Evolutionary conservation across 441 rosid genomes (phyloP), one percentile per base, ranked within the genome.

Genomic region (Euphorbia schlechtendalii): DNA sequence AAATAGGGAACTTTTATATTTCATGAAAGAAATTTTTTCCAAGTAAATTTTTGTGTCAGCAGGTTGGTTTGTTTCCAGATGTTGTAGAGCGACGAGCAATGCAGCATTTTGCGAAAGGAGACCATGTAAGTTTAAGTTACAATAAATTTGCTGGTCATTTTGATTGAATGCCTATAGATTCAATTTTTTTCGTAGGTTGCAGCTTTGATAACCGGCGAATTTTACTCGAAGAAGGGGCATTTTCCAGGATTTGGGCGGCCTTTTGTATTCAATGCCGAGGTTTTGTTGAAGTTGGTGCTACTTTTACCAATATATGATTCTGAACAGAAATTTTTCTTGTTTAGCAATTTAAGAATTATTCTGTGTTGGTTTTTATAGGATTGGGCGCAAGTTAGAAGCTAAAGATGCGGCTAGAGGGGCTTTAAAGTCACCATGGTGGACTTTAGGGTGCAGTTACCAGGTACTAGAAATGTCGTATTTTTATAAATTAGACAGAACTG

Each of bases 401-500:
- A 92, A 89, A 79, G 96, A 89, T 59, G 95, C 98, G 0, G 98
- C 95, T 17, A 83, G 98, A 76, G 98, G 90, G 34, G 92, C 95
- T 69, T 65, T 92, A 73, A 92, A 83, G 78, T 82, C 86, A 56
- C 92, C 98, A 12, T 92, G 98, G 98, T 92, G 96, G 98, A 84
- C 96, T 64, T 79, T 92, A 27, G 98, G 98, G 66, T 92, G 95
- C 76, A 78, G 68, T 62, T 89, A 89, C 64, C 79, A 79, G 82
- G 98, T 86, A 77, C 24, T 51, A 17, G 17, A 18, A 4, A 14
- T 17, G 51, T 13, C 7, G 51, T 46, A 15, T 46, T 46, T 20
- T 46, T 2, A 13, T 46, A 43, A 17, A 43, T 17, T 20, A n/a
- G n/a, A n/a, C n/a, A n/a, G n/a, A n/a, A n/a, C n/a, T n/a, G n/a